Percentiles rank a stretch among this genome's conserved stretches.
phyloP scores from a whole-genome alignment of 257 asterid genomes.

The Avicennia marina region DNA sequence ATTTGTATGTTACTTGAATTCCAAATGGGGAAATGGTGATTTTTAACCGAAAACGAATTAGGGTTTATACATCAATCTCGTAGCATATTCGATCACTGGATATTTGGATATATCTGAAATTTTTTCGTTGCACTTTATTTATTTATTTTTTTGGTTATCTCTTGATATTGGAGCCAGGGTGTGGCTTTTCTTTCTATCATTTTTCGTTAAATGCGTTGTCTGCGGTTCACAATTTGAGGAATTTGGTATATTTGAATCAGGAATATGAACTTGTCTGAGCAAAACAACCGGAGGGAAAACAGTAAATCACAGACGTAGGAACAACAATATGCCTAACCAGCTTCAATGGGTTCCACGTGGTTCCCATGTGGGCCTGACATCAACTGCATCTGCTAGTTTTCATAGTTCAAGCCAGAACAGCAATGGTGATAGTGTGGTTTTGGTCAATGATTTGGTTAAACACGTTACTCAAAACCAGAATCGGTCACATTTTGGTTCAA shows the following conservation, averaged over 20 bases:
- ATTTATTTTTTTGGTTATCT: background rate
- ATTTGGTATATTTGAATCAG: conserved; percentile 29
- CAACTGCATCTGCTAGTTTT: conserved; percentile 23
- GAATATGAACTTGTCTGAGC: conserved; percentile 81
- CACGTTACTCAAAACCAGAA: conserved; percentile 22
- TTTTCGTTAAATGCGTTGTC: background rate
- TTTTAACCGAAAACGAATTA: too few relatives aligned
- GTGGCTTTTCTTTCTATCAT: too few relatives aligned
- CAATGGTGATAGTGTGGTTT: conserved; percentile 29
- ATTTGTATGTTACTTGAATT: too few relatives aligned
- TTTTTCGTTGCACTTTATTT: background rate
- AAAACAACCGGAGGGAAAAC: conserved; percentile 45
- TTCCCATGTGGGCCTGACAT: conserved; percentile 19
- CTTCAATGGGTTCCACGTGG: conserved; percentile 85
- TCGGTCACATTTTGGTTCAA: conserved; percentile 34
- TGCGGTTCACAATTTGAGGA: conserved; percentile 21
- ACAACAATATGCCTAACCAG: conserved; percentile 42
- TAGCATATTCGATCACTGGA: background rate
- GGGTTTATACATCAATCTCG: background rate
- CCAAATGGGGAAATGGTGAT: background rate
- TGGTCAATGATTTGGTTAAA: conserved; percentile 23
- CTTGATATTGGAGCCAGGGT: too few relatives aligned
- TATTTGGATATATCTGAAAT: background rate
- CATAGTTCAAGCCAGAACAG: conserved; percentile 21
- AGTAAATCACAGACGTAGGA: conserved; percentile 45